Evolutionary conservation across 2,329 filamentous ascomycete species (phyloP), one percentile per base, ranked within the genome.

Genomic region (Aspergillus pseudoterreus): DNA sequence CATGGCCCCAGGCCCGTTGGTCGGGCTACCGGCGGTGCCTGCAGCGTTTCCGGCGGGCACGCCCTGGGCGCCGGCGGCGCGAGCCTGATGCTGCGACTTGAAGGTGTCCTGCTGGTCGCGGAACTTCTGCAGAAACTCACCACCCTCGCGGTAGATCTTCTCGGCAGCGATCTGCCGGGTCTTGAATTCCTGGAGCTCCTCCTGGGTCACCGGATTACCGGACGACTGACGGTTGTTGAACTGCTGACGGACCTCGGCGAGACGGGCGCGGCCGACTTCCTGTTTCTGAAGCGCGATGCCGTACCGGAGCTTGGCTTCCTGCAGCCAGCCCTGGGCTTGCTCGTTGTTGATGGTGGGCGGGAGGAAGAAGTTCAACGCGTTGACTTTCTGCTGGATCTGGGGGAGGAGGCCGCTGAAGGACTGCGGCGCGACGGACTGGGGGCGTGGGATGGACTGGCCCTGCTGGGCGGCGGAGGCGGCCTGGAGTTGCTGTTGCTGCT

Each of bases 241-340:
- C 48, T 71, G 67, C 30, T 70, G 59, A 21, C 73, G 68, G 24
- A 78, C 54, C 41, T 77, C 74, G 17, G 63, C 57, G 45, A 76
- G 64, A 24, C 73, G 71, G n/a, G 65, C 67, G 49, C 70, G 69
- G n/a, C 73, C 74, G 14, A 75, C 67, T 53, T 78, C 75, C 49
- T 75, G 71, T 54, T 75, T 77, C 57, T 78, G 75, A 22, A 78
- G 64, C 9, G 74, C 72, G 50, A 75, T 71, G 21, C 75, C 76
- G 61, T 77, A 77, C 55, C 75, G 69, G 42, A 73, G 58, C 53
- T 71, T 75, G 30, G 75, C 75, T 55, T 79, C 75, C 9, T 67
- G 66, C 45, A 78, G 63, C 75, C 75, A 79, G 17, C 65, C 69
- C 48, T 74, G 69, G 4, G 70, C 67, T 51, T 73, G 70, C 52